phyloP scores from a whole-genome alignment of 2,329 filamentous ascomycete species.

The Bimuria novae-zelandiae region DNA sequence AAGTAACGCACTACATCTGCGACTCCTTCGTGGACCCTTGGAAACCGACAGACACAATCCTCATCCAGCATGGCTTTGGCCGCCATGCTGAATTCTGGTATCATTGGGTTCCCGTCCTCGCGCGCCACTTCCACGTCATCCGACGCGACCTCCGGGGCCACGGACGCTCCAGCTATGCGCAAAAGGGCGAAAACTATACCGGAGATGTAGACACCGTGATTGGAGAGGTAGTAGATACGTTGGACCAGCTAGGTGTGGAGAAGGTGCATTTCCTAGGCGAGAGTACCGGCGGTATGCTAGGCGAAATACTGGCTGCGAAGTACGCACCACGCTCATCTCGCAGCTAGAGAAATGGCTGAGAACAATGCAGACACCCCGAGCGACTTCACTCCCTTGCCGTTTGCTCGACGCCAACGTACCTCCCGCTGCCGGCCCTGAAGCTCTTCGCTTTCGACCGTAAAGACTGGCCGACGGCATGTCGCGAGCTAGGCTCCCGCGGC shows the following conservation, averaged over 20 bases:
- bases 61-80: slow-evolving; percentile 47
- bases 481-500: slow-evolving; percentile 36
- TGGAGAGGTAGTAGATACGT: slow-evolving; percentile 39
- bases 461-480: slow-evolving; percentile 36
- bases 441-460: slow-evolving; percentile 35
- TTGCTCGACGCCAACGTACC: slow-evolving; percentile 37
- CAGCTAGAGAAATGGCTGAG: neutral
- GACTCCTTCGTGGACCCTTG: slow-evolving; percentile 37
- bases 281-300: slow-evolving; percentile 41
- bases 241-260: slow-evolving; percentile 37
- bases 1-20: slow-evolving; percentile 37
- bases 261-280: slow-evolving; percentile 45
- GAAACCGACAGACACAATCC: slow-evolving; percentile 39
- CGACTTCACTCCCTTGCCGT: slow-evolving; percentile 37
- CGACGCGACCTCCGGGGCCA: slow-evolving; percentile 43
- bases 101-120: slow-evolving; percentile 43
- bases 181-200: slow-evolving; percentile 16
- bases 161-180: slow-evolving; percentile 36
- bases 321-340: neutral
- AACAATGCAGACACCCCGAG: slow-evolving; percentile 24
- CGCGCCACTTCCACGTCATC: slow-evolving; percentile 38
- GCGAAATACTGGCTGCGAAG: slow-evolving; percentile 39
- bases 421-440: slow-evolving; percentile 32
- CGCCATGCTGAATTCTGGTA: slow-evolving; percentile 43
- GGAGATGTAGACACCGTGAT: slow-evolving; percentile 36